Percentiles rank a stretch among this genome's conserved stretches.
These are phyloP conservation scores for Anthracocystis panici-leucophaei DNA, from an alignment of 1,284 basidiomycete genomes.

Conservation along the genomic window DNA sequence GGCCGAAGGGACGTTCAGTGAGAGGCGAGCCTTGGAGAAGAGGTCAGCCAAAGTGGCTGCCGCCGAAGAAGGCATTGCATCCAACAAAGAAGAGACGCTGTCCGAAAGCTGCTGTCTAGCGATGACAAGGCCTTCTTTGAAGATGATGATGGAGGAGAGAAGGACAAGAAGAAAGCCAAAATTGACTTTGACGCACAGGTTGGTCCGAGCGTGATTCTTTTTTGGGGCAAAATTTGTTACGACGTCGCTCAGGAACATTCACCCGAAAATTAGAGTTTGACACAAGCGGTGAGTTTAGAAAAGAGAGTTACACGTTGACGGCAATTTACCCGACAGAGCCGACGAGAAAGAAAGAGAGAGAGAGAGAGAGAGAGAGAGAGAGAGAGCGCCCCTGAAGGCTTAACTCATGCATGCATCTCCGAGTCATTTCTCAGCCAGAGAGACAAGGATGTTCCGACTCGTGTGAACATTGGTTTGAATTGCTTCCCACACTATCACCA, in stretches of 20 bases:
- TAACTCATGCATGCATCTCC: conserved; percentile 23
- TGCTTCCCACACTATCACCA: neutral
- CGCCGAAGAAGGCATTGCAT: conserved; percentile 23
- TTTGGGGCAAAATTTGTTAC: neutral
- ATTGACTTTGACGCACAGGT: neutral
- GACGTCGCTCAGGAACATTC: neutral
- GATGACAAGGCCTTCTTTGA: neutral
- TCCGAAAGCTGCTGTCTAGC: neutral
- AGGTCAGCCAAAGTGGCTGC: conserved; percentile 31
- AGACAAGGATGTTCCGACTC: neutral
- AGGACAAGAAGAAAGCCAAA: conserved; percentile 9
- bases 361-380: too few relatives aligned
- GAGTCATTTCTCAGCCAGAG: conserved; percentile 20
- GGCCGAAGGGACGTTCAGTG: conserved; percentile 23
- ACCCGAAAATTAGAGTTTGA: neutral
- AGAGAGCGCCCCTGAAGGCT: too few relatives aligned
- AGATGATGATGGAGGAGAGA: neutral
- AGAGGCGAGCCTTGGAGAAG: conserved; percentile 36
- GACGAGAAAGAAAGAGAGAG: neutral
- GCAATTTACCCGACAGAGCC: conserved; percentile 6
- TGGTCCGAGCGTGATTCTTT: conserved; percentile 2
- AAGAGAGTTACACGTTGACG: neutral
- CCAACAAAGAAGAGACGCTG: neutral
- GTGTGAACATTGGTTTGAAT: neutral
- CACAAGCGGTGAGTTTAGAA: neutral